These are phyloP conservation scores for Talaromyces islandicus DNA, from an alignment of 2,329 filamentous ascomycete genomes.

Conservation along the genomic window DNA sequence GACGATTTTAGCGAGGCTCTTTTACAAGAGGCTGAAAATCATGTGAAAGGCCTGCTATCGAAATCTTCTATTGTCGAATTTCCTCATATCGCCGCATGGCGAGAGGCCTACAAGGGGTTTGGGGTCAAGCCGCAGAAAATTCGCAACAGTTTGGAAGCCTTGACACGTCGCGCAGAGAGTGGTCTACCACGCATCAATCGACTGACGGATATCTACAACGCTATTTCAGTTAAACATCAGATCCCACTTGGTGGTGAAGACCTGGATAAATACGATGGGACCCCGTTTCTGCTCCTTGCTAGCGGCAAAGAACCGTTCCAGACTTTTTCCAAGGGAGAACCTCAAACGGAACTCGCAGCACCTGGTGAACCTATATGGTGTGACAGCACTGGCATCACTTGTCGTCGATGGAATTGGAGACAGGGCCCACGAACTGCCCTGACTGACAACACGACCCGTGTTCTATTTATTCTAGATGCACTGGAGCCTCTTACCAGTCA, in stretches of 20 bases:
- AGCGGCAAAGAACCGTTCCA: constrained; percentile 31
- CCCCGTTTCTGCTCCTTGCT: constrained; percentile 24
- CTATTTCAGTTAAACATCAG: constrained; percentile 33
- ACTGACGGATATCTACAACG: constrained; percentile 36
- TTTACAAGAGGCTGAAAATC: constrained; percentile 11
- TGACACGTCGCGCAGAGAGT: constrained; percentile 24
- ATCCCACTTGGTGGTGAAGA: constrained; percentile 36
- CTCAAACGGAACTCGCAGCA: constrained; percentile 14
- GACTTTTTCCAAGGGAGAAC: constrained; percentile 23
- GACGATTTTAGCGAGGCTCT: constrained; percentile 25
- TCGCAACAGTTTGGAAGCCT: constrained; percentile 32
- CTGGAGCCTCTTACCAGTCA: constrained; percentile 12
- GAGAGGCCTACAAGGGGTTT: constrained; percentile 33
- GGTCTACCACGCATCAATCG: constrained; percentile 34
- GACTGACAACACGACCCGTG: constrained; percentile 26
- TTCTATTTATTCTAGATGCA: constrained; percentile 25
- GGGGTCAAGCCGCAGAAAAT: constrained; percentile 34
- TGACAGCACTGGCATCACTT: constrained; percentile 32
- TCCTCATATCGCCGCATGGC: constrained; percentile 33
- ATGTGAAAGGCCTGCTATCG: not conserved
- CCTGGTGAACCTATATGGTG: constrained; percentile 36
- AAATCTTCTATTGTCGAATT: constrained; percentile 24
- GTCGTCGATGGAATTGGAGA: constrained; percentile 36
- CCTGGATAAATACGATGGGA: constrained; percentile 30
- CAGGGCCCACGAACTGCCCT: constrained; percentile 32